Evolutionary conservation across 805 yeast genomes (phyloP), one percentile per base, ranked within the genome.

Genomic region (Wickerhamomyces alni): DNA sequence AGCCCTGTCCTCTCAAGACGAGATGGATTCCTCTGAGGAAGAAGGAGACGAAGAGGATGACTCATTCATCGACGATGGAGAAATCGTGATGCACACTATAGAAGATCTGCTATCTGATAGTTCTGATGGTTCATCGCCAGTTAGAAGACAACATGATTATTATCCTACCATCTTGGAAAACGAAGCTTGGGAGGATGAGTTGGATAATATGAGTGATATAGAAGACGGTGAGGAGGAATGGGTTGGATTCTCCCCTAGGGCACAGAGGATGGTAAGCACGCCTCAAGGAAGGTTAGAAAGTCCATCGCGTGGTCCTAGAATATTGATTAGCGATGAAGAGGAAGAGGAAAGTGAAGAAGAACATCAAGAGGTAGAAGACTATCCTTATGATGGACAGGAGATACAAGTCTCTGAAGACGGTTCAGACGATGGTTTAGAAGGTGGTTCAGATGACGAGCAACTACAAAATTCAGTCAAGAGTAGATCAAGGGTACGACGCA

Each of bases 91-190:
- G 3, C 30, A 21, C 9, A 9, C 6, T 21, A 9, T 21, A 9
- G 24, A 40, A 24, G 37, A 37, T 25, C 36, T 21, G 2, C 32
- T 33, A 3, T 40, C 36, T 6, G 42, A 27, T 15, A 26, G 32
- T 12, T 38, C 48, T 5, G 40, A 28, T 11, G 30, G 15, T 2
- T 49, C 54, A 3, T 47, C 53, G 6, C 53, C 53, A 5, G 47
- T 36, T 2, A 43, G 53, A 36, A 30, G 29, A 30, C 28, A 26
- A 24, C n/a, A 16, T 8, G 5, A 17, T 16, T 33, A 33, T 16
- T 8, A 8, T 8, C 29, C 36, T 16, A 9, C 28, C 3, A 24
- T 24, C 10, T 9, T 33, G 9, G 29, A 33, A 16, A 18, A 24
- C 24, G 7, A 15, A 24, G 28, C 29, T 15, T 33, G 36, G 36